Base-by-base conservation (phyloP, 2,329 filamentous ascomycete genomes). In the Trichoderma sp. region DNA sequence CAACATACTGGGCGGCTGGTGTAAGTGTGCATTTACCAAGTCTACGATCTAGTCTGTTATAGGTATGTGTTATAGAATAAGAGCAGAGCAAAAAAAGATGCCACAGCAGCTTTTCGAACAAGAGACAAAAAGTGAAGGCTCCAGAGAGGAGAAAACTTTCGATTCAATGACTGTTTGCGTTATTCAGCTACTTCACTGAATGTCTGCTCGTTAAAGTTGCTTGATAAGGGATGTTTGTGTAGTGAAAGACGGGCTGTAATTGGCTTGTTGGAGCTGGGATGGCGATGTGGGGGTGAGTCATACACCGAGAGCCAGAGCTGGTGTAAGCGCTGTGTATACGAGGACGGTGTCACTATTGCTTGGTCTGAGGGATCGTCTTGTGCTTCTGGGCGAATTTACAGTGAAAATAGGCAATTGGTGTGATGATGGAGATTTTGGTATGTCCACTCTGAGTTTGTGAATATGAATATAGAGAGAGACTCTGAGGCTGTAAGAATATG, bases 151-250 rank as follows among this genome's bases (percentile, higher is more conserved):
- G 56, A 29, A 11, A 31, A 27, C 56, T 60, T 29, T 60, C 18
- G 56, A 29, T 18, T 29, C 14, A 2, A 31, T 21, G 21, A 31
- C 27, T n/a, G 27, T n/a, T 11, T 60, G 56, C 14, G 56, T 18
- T 60, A 60, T 60, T 31, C 56, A 60, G 56, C 56, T 60, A 60
- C 56, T 60, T 60, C 56, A 60, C 56, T 60, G 56, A 29, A 60
- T 29, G 14, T 60, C 8, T 11, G 27, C 16, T 60, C 7, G 14
- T 60, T 31, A 29, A 60, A 29, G 7, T 60, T 29, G 24, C 14
- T 18, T 60, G 18, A 60, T 60, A 60, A 29, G 16, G 27, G 14
- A 60, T n/a, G 56, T 31, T 60, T 29, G 50, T 21, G n/a, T 12
- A 0, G 0, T 53, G 45, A 12, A 2, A 53, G 45, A 53, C n/a